Conservation (phyloP, 1,284 basidiomycete genomes). For the Naganishia cerealis region DNA sequence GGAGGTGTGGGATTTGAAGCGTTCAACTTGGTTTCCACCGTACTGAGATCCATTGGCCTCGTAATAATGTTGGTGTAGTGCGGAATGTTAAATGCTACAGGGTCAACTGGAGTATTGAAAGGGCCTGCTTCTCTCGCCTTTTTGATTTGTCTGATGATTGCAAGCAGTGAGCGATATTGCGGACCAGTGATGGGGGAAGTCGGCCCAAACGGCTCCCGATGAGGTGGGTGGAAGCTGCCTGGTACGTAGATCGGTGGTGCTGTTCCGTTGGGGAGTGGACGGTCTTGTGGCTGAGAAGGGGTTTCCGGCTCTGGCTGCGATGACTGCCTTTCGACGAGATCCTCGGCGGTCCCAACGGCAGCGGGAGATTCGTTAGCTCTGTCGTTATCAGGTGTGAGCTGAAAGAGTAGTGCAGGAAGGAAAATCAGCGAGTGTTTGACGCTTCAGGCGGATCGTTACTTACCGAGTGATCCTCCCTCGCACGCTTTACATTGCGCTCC, state of each 20-base stretch:
- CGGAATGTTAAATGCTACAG: slow-evolving; percentile 83
- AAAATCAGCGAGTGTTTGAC: not conserved
- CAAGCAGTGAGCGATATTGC: slow-evolving; percentile 80
- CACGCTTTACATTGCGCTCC: slow-evolving; percentile 29
- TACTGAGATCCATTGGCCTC: slow-evolving; percentile 92
- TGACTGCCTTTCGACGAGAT: slow-evolving; percentile 1
- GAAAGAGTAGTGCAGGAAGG: not conserved
- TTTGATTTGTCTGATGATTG: slow-evolving; percentile 78
- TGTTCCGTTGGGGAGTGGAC: slow-evolving; percentile 19
- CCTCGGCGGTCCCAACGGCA: not conserved
- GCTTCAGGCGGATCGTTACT: not conserved
- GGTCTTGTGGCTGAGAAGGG: slow-evolving; percentile 9
- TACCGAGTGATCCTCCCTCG: slow-evolving; percentile 27
- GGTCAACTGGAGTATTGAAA: slow-evolving; percentile 86
- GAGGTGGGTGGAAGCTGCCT: slow-evolving; percentile 43
- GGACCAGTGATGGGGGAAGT: slow-evolving; percentile 52
- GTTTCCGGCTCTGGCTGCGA: slow-evolving; percentile 1
- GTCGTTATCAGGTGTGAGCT: not conserved
- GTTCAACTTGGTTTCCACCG: slow-evolving; percentile 81
- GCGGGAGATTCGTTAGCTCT: not conserved
- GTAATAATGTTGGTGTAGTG: slow-evolving; percentile 86
- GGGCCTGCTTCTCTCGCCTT: slow-evolving; percentile 79
- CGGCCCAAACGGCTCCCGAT: slow-evolving; percentile 45
- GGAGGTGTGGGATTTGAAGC: slow-evolving; percentile 66
- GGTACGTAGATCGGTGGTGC: slow-evolving; percentile 27